Evolutionary conservation across 2,329 filamentous ascomycete genomes (phyloP).

Genomic region (Trichophyton verrucosum): DNA sequence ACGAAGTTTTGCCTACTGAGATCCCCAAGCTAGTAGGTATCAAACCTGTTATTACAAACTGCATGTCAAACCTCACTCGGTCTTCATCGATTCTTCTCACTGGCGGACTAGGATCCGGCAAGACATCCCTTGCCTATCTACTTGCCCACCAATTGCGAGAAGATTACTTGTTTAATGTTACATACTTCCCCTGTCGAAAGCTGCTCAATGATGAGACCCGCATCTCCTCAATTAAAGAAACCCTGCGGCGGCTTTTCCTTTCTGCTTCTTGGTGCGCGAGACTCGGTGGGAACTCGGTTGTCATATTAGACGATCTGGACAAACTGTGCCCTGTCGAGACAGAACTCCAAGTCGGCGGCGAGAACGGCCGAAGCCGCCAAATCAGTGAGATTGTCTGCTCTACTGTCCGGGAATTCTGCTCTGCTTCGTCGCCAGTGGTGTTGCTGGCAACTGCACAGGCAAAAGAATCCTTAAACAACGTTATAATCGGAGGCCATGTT

Average conservation of each 20-base stretch:
- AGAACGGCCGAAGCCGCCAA: slow-evolving; percentile 84
- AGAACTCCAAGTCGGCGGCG: slow-evolving; percentile 82
- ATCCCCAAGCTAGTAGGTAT: slow-evolving; percentile 67
- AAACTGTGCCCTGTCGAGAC: slow-evolving; percentile 87
- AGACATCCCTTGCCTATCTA: slow-evolving; percentile 66
- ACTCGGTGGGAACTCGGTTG: slow-evolving; percentile 67
- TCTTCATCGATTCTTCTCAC: slow-evolving; percentile 82
- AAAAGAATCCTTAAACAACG: slow-evolving; percentile 83
- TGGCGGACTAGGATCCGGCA: slow-evolving; percentile 79
- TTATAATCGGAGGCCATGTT: slow-evolving; percentile 81
- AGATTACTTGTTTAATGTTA: slow-evolving; percentile 65
- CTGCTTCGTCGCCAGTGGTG: slow-evolving; percentile 65
- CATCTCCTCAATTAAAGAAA: slow-evolving; percentile 83
- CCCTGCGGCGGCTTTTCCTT: slow-evolving; percentile 70
- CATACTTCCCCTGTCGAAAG: slow-evolving; percentile 76
- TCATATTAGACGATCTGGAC: slow-evolving; percentile 87
- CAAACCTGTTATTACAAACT: slow-evolving; percentile 58
- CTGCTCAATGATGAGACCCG: slow-evolving; percentile 84
- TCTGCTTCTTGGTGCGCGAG: slow-evolving; percentile 82
- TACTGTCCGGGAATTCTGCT: slow-evolving; percentile 73
- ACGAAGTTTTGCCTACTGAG: slow-evolving; percentile 43
- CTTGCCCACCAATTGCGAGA: slow-evolving; percentile 61
- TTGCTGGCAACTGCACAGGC: slow-evolving; percentile 81
- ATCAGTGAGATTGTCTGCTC: slow-evolving; percentile 80
- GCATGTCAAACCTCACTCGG: slow-evolving; percentile 65